A percentile compares a stretch with the other conserved stretches of the same genome.
Conservation (phyloP, 192 early-diverging fungal species). For the Phycomyces nitens region DNA sequence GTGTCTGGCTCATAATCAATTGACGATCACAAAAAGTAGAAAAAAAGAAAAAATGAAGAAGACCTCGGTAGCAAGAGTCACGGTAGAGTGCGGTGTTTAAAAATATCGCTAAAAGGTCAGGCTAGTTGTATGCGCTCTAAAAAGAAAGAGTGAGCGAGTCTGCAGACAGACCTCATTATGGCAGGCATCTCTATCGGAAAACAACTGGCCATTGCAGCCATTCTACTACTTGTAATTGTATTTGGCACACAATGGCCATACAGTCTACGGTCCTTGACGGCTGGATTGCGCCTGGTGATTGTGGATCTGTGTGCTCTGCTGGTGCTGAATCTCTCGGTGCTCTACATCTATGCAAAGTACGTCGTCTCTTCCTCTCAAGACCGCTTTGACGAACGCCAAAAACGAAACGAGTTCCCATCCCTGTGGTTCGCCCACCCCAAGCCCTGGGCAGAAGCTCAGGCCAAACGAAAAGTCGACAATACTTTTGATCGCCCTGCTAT, state of each 20-base stretch:
- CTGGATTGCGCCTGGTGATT: neutral
- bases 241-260: slow-evolving; percentile 7
- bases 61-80: no score
- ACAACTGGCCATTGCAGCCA: no score
- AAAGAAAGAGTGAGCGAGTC: no score
- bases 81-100: no score
- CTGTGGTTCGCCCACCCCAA: slow-evolving; percentile 2
- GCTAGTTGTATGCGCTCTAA: no score
- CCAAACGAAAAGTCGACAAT: slow-evolving; percentile 5
- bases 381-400: neutral
- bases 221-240: no score
- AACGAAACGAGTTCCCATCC: slow-evolving; percentile 12
- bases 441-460: slow-evolving; percentile 4
- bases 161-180: no score
- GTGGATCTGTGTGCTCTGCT: slow-evolving; percentile 18
- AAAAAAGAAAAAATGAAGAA: no score
- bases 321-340: slow-evolving; percentile 21
- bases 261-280: slow-evolving; percentile 3
- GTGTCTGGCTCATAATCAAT: neutral
- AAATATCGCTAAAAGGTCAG: no score
- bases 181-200: no score
- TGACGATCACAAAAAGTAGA: neutral
- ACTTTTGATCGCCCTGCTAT: neutral
- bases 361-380: slow-evolving; percentile 17
- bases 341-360: slow-evolving; percentile 32